Conservation (phyloP, 345 rosid genomes). For the Iberis pinnata region DNA sequence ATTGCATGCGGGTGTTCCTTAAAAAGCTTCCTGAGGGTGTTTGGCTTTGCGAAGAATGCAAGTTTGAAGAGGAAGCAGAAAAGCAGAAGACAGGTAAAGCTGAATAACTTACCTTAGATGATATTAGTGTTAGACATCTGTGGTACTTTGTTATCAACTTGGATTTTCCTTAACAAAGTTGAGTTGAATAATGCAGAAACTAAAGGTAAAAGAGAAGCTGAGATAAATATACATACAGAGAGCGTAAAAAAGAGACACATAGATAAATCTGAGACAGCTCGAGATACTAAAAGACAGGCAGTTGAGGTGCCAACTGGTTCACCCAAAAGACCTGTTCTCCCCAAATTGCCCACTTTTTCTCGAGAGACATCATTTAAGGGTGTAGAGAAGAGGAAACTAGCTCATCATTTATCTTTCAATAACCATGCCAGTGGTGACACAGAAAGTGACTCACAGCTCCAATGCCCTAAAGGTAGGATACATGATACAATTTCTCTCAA, state of each 20-base stretch:
- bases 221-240: conserved; percentile 27
- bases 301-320: conserved; percentile 50
- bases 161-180: conserved; percentile 15
- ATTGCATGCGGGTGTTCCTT: conserved; percentile 93
- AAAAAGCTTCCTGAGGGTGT: conserved; percentile 70
- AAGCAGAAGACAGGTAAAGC: conserved; percentile 53
- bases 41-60: conserved; percentile 98
- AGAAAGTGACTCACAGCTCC: conserved; percentile 48
- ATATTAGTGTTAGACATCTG: conserved; percentile 8
- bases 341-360: conserved; percentile 42
- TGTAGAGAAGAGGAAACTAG: conserved; percentile 47
- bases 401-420: conserved; percentile 38
- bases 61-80: conserved; percentile 56
- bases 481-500: conserved; percentile 4
- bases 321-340: conserved; percentile 50
- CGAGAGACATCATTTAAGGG: conserved; percentile 48
- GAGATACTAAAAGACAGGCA: conserved; percentile 50
- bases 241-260: conserved; percentile 46
- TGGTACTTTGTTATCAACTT: neutral
- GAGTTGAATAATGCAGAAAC: conserved; percentile 39
- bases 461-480: conserved; percentile 48
- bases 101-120: conserved; percentile 17
- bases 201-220: conserved; percentile 39
- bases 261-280: conserved; percentile 44
- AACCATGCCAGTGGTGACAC: conserved; percentile 35